Conservation (phyloP, 805 yeast species). For the Candida boleticola region DNA sequence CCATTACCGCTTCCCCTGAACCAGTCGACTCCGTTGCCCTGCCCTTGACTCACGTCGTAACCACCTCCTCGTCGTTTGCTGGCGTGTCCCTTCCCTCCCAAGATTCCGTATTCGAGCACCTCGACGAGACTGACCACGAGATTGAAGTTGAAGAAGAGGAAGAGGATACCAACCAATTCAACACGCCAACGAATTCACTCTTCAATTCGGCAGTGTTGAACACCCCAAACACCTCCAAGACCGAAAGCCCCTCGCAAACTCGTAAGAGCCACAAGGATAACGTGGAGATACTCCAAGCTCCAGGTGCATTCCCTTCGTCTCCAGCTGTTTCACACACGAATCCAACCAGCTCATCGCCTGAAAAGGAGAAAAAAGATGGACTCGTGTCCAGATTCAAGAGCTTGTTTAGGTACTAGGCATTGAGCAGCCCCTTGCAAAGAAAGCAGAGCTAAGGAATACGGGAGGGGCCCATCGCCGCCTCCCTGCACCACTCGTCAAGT, state of each 20-base stretch:
- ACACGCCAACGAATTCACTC: constrained; percentile 24
- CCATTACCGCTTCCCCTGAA: constrained; percentile 1
- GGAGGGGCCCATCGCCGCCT: no score
- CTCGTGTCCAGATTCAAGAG: constrained; percentile 31
- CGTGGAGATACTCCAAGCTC: constrained; percentile 17
- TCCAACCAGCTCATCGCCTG: not conserved
- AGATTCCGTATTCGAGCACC: constrained; percentile 14
- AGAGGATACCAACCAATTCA: constrained; percentile 16
- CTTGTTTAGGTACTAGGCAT: constrained; percentile 25
- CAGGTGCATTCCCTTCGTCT: constrained; percentile 16
- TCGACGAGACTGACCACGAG: constrained; percentile 7
- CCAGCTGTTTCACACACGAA: constrained; percentile 2
- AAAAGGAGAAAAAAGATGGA: constrained; percentile 19
- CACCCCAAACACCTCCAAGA: constrained; percentile 3
- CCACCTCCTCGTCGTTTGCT: constrained; percentile 35
- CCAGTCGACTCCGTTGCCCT: constrained; percentile 3
- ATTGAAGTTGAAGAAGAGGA: constrained; percentile 7
- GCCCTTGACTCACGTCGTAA: constrained; percentile 22
- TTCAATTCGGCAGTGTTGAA: constrained; percentile 11
- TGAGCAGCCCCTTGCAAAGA: no score
- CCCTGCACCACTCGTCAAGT: no score
- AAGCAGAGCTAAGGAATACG: no score
- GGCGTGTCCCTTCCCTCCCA: constrained; percentile 32
- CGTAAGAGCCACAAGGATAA: not conserved
- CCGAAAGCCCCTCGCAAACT: not conserved